Conservation (phyloP, 768 basidiomycete species). For the Tephrocybe sp. region DNA sequence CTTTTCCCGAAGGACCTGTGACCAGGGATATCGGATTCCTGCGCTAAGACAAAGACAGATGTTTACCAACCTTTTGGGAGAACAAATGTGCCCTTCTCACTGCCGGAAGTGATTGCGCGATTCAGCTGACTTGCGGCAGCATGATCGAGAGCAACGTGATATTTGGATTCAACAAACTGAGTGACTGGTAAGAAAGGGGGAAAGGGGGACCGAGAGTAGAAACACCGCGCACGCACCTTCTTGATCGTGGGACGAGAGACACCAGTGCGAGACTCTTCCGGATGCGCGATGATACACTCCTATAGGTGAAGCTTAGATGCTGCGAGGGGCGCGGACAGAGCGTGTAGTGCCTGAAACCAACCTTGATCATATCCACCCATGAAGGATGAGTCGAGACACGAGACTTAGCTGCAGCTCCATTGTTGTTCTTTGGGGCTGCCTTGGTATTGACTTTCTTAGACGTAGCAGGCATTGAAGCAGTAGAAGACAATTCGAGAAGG, state of each 20-base stretch:
- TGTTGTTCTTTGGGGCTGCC: slow-evolving; percentile 33
- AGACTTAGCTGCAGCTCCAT: slow-evolving; percentile 32
- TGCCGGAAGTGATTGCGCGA: slow-evolving; percentile 67
- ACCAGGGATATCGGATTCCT: slow-evolving; percentile 1
- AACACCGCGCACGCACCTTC: slow-evolving; percentile 45
- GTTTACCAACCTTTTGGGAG: slow-evolving; percentile 46
- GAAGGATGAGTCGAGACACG: slow-evolving; percentile 53
- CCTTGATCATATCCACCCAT: slow-evolving; percentile 84
- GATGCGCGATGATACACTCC: slow-evolving; percentile 75
- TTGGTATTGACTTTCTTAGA: slow-evolving; percentile 41
- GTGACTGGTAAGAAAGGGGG: slow-evolving; percentile 13
- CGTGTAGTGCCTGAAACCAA: slow-evolving; percentile 27
- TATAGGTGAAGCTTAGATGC: slow-evolving; percentile 19
- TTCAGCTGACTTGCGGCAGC: slow-evolving; percentile 76
- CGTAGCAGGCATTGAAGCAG: slow-evolving; percentile 23
- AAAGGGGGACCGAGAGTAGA: slow-evolving; percentile 11
- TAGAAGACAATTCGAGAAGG: neutral
- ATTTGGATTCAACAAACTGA: slow-evolving; percentile 82
- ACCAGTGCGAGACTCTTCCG: slow-evolving; percentile 69
- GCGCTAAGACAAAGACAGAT: slow-evolving; percentile 4
- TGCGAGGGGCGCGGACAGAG: slow-evolving; percentile 6
- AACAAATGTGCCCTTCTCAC: slow-evolving; percentile 46
- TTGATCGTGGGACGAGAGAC: slow-evolving; percentile 85
- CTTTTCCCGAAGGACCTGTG: slow-evolving; percentile 40
- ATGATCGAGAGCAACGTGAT: slow-evolving; percentile 75